Conservation (phyloP, 129 eudicot species). For the Pittosporum tobira region DNA sequence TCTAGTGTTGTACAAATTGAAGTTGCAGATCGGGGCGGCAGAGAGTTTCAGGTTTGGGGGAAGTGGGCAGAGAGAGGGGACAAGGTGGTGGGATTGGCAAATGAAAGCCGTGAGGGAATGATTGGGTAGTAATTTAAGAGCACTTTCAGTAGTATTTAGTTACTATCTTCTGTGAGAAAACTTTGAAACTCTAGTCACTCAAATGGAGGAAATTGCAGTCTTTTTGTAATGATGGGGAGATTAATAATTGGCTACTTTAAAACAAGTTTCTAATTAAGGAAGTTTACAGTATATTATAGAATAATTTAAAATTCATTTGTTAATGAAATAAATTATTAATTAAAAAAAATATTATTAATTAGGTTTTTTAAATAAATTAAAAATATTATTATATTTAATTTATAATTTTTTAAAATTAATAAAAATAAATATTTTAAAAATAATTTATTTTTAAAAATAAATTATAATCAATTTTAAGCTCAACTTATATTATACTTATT, state of each 20-base stretch:
- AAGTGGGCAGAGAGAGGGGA: constrained; percentile 7
- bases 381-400: too few relatives aligned
- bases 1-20: constrained; percentile 4
- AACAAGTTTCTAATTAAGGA: too few relatives aligned
- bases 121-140: neutral
- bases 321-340: too few relatives aligned
- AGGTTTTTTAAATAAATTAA: too few relatives aligned
- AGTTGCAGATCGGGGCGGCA: constrained; percentile 1
- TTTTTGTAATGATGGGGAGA: constrained; percentile 6
- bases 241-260: neutral
- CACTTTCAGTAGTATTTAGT: neutral
- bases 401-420: too few relatives aligned
- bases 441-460: too few relatives aligned
- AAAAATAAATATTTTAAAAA: too few relatives aligned
- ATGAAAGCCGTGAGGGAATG: neutral
- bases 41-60: constrained; percentile 8
- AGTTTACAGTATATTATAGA: too few relatives aligned
- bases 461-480: too few relatives aligned
- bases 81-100: neutral
- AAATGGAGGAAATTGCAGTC: constrained; percentile 5
- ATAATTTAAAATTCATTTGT: too few relatives aligned
- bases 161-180: neutral
- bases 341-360: too few relatives aligned
- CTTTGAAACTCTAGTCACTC: neutral
- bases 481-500: too few relatives aligned